Base-by-base conservation (phyloP, 139 green algal species). In the Volvox africanus region DNA sequence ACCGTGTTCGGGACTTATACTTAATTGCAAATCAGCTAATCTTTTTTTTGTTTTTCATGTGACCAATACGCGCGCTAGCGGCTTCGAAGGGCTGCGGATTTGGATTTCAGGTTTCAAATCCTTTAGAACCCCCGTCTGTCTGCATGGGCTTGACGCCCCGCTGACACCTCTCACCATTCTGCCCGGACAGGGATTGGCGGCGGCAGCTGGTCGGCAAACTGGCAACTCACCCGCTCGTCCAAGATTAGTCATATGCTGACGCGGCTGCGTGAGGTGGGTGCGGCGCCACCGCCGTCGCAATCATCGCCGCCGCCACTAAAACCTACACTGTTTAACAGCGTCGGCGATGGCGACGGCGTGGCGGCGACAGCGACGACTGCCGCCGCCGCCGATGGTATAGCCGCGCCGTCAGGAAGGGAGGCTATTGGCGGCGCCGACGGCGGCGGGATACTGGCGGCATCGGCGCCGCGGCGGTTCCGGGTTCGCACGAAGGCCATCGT, bases 131-230 rank as follows among this genome's bases (percentile, higher is more conserved):
- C n/a, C n/a, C n/a, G n/a, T n/a, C n/a, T n/a, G n/a, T n/a, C n/a
- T n/a, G n/a, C n/a, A n/a, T n/a, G n/a, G n/a, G n/a, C n/a, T n/a
- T n/a, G n/a, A n/a, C n/a, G n/a, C n/a, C n/a, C n/a, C n/a, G n/a
- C n/a, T n/a, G n/a, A n/a, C n/a, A n/a, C n/a, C n/a, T n/a, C n/a
- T n/a, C n/a, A n/a, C n/a, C n/a, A n/a, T n/a, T n/a, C n/a, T n/a
- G n/a, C n/a, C n/a, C n/a, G n/a, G n/a, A n/a, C 88, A 91, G 92
- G 92, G 5, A 12, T 92, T 0, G 91, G 90, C 32, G 95, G 84
- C 88, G 97, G 97, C n/a, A 78, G 91, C 22, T 99, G 97, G 97
- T 94, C 94, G 32, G 44, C 93, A 5, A 94, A 96, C 50, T 99
- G 97, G 97, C 44, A 94, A 85, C 76, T 87, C 17, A 98, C 97